Evolutionary conservation across 2,329 filamentous ascomycete species (phyloP).

Genomic region (Thelonectria rubi): DNA sequence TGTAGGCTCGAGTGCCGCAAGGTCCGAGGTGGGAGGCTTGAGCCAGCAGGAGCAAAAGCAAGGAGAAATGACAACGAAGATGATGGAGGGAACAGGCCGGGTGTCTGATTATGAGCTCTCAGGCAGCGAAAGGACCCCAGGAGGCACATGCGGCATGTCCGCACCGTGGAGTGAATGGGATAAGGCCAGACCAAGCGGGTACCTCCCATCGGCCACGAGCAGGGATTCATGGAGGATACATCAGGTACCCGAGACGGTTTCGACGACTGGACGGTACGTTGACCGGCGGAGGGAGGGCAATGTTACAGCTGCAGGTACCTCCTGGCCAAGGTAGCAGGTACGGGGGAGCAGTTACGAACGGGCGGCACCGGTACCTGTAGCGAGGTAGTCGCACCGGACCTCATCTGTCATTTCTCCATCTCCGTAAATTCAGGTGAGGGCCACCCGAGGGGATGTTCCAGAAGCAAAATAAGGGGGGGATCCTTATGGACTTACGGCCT

Average conservation of each 20-base stretch:
- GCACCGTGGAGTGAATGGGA: constrained; percentile 27
- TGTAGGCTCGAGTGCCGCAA: constrained; percentile 19
- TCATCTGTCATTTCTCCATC: constrained; percentile 1
- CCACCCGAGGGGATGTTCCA: constrained; percentile 35
- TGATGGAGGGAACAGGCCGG: constrained; percentile 4
- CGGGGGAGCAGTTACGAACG: too few relatives aligned
- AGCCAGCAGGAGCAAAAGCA: constrained; percentile 9
- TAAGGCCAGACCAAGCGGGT: constrained; percentile 23
- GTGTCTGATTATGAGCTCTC: constrained; percentile 27
- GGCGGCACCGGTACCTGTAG: background rate
- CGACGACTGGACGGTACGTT: background rate
- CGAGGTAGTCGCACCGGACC: background rate
- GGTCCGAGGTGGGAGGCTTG: constrained; percentile 6
- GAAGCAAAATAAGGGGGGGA: constrained; percentile 40
- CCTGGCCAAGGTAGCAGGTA: too few relatives aligned
- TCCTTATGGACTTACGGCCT: constrained; percentile 18
- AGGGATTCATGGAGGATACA: constrained; percentile 11
- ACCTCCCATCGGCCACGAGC: constrained; percentile 16
- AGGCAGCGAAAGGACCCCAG: constrained; percentile 22
- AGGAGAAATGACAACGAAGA: constrained; percentile 8
- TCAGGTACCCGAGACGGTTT: too few relatives aligned
- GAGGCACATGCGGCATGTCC: constrained; percentile 29
- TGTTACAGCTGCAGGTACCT: constrained; percentile 3
- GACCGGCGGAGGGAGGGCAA: constrained; percentile 1
- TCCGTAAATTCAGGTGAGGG: constrained; percentile 29